Conservation (phyloP, 2,329 filamentous ascomycete genomes). For the Trichoderma afroharzianum region DNA sequence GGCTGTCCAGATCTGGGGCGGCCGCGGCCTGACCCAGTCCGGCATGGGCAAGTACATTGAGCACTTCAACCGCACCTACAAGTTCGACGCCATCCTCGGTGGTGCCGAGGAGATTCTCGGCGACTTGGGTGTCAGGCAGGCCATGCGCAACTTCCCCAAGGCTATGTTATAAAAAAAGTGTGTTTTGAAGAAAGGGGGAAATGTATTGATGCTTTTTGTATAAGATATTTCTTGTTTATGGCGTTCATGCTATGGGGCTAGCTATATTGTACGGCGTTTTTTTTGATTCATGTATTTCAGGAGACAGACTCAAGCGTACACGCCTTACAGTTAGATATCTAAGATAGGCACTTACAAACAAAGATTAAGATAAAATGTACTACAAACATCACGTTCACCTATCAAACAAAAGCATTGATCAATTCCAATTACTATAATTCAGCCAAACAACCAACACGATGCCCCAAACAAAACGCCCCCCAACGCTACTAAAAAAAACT, state of each 20-base stretch:
- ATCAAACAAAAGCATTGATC: not conserved
- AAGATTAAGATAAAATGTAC: not conserved
- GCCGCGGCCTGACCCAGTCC: slow-evolving; percentile 71
- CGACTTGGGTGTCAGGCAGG: slow-evolving; percentile 79
- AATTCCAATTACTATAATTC: not conserved
- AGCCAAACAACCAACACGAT: not conserved
- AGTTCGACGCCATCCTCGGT: slow-evolving; percentile 74
- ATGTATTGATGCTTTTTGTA: not conserved
- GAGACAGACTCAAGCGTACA: not conserved
- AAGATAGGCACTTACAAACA: not conserved
- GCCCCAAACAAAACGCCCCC: not conserved
- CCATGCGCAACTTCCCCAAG: slow-evolving; percentile 81
- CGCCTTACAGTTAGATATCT: not conserved
- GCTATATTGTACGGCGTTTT: not conserved
- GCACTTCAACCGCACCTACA: slow-evolving; percentile 80
- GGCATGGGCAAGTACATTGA: slow-evolving; percentile 83
- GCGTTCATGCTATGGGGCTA: not conserved
- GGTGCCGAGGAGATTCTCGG: slow-evolving; percentile 80
- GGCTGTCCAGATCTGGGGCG: slow-evolving; percentile 81
- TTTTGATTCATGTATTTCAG: not conserved
- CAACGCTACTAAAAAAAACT: not conserved
- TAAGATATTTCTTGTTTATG: not conserved
- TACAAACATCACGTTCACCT: not conserved
- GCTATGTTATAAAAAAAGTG: slow-evolving; percentile 60
- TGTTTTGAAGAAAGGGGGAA: not conserved